Evolutionary conservation across 1,284 basidiomycete species (phyloP).

Genomic region (Ceratobasidium theobromae): DNA sequence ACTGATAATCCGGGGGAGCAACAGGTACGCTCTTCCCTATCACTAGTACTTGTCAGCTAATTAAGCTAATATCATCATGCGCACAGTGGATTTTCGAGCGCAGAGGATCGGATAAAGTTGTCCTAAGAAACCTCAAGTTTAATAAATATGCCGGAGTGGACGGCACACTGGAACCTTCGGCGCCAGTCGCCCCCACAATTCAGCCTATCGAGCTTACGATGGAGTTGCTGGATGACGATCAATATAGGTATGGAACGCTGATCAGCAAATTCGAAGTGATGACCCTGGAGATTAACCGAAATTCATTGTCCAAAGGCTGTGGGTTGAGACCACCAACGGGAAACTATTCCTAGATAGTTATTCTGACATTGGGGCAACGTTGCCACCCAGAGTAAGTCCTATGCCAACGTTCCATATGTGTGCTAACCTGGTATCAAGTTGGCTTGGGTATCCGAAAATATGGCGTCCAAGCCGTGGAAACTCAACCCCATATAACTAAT

Average conservation of each 20-base stretch:
- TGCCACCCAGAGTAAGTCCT: background rate
- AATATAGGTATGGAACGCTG: background rate
- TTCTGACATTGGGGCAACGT: background rate
- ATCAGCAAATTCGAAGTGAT: too few relatives aligned
- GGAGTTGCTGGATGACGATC: background rate
- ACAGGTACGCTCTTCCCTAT: background rate
- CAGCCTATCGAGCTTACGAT: background rate
- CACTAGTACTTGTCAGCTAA: background rate
- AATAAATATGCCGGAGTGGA: background rate
- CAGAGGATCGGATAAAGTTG: background rate
- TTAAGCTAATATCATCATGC: background rate
- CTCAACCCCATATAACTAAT: background rate
- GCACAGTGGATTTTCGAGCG: background rate
- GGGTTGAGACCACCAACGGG: background rate
- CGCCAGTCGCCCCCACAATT: background rate
- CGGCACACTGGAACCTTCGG: background rate
- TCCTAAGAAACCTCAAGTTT: background rate
- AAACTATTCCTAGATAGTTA: background rate
- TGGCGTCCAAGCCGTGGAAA: background rate
- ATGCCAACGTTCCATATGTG: background rate
- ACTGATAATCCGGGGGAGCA: background rate
- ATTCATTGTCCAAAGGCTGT: too few relatives aligned
- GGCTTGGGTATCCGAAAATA: background rate
- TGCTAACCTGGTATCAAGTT: background rate
- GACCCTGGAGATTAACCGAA: too few relatives aligned